phyloP scores from a whole-genome alignment of 108 stramenopile species.

The Mediolabrus comicus region DNA sequence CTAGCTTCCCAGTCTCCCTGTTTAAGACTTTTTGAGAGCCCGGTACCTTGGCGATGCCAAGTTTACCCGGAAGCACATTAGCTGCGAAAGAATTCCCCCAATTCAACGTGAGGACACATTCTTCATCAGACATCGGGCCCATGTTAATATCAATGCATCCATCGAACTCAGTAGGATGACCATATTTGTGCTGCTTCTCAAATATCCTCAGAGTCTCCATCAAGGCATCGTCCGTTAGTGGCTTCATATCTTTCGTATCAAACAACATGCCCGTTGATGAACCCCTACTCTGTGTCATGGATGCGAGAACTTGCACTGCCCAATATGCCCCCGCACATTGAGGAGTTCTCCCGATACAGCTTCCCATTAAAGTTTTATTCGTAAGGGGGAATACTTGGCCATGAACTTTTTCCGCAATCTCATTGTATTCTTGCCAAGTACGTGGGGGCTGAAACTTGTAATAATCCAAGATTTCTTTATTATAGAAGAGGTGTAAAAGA shows the following conservation, averaged over 20 bases:
- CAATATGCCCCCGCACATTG: constrained; percentile 22
- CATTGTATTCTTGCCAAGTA: constrained; percentile 57
- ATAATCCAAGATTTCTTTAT: constrained; percentile 47
- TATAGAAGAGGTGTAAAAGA: constrained; percentile 35
- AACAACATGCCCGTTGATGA: constrained; percentile 45
- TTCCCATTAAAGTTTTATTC: background rate
- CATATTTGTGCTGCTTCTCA: constrained; percentile 25
- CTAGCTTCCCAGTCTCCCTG: constrained; percentile 28
- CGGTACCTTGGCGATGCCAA: constrained; percentile 36
- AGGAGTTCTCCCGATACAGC: constrained; percentile 1
- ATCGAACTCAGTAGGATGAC: constrained; percentile 7
- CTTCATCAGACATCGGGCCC: constrained; percentile 18
- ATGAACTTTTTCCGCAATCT: constrained; percentile 32
- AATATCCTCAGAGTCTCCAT: constrained; percentile 43
- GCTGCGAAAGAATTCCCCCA: constrained; percentile 39
- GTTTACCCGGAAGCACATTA: constrained; percentile 14
- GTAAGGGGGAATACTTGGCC: constrained; percentile 17
- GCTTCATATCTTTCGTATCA: constrained; percentile 32
- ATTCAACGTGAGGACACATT: constrained; percentile 48
- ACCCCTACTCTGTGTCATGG: constrained; percentile 48
- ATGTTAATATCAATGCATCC: background rate
- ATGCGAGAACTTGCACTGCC: constrained; percentile 36
- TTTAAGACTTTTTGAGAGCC: constrained; percentile 29
- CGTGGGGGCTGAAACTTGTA: constrained; percentile 36
- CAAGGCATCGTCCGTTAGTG: constrained; percentile 45